These are phyloP conservation scores for Aspergillus alliaceus DNA, from an alignment of 2,329 filamentous ascomycete species.

Conservation along the genomic window DNA sequence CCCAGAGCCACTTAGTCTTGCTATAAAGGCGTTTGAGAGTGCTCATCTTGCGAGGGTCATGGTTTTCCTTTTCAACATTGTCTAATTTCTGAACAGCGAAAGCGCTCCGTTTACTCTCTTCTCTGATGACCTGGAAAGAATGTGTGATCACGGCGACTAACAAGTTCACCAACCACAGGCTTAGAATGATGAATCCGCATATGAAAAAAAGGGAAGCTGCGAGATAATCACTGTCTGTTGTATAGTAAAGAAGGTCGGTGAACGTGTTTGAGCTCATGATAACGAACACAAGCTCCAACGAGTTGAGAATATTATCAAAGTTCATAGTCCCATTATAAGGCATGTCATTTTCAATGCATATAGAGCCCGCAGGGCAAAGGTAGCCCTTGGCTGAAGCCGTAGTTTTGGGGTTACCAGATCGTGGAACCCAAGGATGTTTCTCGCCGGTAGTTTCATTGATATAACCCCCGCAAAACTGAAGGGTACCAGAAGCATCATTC, in stretches of 20 bases:
- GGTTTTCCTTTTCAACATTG: constrained; percentile 42
- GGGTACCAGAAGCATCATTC: constrained; percentile 56
- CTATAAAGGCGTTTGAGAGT: constrained; percentile 70
- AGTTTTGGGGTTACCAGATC: constrained; percentile 49
- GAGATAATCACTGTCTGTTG: constrained; percentile 87
- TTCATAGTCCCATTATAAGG: constrained; percentile 84
- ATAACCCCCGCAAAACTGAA: constrained; percentile 86
- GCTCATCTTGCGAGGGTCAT: constrained; percentile 31
- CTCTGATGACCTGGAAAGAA: constrained; percentile 95
- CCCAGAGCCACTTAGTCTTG: constrained; percentile 75
- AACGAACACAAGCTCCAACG: constrained; percentile 91
- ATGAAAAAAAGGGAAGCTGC: constrained; percentile 76
- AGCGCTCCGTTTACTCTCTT: constrained; percentile 91
- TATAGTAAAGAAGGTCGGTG: constrained; percentile 90
- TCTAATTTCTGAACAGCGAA: constrained; percentile 75
- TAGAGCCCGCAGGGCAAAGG: constrained; percentile 78
- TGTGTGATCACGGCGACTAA: constrained; percentile 96
- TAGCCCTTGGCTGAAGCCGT: constrained; percentile 70
- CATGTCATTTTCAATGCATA: constrained; percentile 76
- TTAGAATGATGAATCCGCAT: constrained; percentile 79
- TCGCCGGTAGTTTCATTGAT: constrained; percentile 60
- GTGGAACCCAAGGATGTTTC: constrained; percentile 68
- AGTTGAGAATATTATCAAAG: constrained; percentile 93
- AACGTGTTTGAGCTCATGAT: constrained; percentile 99
- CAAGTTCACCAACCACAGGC: constrained; percentile 94